Conservation (phyloP, 2,329 filamentous ascomycete genomes). For the Clarireedia monteithiana region DNA sequence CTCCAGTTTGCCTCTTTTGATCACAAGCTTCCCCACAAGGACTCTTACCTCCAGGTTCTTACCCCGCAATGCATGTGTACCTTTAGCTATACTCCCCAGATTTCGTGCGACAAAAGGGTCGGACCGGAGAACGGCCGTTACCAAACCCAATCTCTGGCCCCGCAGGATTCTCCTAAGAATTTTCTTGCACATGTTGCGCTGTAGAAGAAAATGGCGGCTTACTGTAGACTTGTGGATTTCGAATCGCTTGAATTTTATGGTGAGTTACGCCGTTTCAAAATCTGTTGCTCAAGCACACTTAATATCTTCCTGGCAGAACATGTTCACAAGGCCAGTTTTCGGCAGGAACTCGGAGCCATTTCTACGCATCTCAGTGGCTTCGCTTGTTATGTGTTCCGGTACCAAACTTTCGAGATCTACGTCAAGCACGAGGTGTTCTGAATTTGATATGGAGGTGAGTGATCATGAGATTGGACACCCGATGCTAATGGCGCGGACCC, state of each 20-base stretch:
- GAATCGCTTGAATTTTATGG: too few species aligned
- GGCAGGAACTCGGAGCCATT: constrained; percentile 6
- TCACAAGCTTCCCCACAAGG: constrained; percentile 10
- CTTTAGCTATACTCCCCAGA: neutral
- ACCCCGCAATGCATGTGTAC: neutral
- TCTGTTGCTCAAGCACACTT: neutral
- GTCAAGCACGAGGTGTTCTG: constrained; percentile 1
- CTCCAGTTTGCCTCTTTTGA: constrained; percentile 1
- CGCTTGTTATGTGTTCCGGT: constrained; percentile 5
- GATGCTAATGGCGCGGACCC: neutral
- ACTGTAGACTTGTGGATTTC: too few species aligned
- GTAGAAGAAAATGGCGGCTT: neutral
- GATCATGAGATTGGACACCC: constrained; percentile 7
- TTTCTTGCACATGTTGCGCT: neutral
- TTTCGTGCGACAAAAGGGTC: neutral
- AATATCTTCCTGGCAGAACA: neutral
- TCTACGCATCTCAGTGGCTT: constrained; percentile 1
- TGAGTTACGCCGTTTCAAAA: neutral
- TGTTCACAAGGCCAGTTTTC: constrained; percentile 10
- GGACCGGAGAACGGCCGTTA: constrained; percentile 10
- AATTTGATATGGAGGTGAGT: constrained; percentile 1
- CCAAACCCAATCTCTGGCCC: neutral
- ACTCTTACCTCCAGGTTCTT: neutral
- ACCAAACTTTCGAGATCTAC: neutral
- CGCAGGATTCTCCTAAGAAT: neutral